Conservation (phyloP, 352 stramenopile genomes). For the Phytophthora pseudosyringae region DNA sequence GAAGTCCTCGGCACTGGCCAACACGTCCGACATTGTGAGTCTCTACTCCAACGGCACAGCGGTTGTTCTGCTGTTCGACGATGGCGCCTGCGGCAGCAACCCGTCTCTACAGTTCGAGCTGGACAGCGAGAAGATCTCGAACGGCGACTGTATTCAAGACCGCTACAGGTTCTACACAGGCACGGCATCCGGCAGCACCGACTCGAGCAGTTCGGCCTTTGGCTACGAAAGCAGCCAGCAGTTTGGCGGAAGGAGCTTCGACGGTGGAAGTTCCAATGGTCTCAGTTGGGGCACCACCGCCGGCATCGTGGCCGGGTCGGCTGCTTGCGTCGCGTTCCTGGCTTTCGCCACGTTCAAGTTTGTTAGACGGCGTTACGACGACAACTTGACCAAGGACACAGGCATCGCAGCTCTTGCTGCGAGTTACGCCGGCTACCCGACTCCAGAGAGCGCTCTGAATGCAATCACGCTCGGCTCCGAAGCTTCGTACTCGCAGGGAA, state of each 20-base stretch:
- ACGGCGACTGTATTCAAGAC: conserved; percentile 28
- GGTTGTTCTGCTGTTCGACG: conserved; percentile 23
- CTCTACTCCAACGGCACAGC: conserved; percentile 32
- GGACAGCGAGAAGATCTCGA: conserved; percentile 15
- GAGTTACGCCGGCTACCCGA: conserved; percentile 42
- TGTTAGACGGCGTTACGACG: conserved; percentile 22
- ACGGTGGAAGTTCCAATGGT: neutral
- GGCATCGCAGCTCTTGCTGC: conserved; percentile 32
- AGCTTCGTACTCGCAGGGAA: conserved; percentile 32
- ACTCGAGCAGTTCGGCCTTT: conserved; percentile 14
- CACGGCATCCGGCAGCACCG: conserved; percentile 6
- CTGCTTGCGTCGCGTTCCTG: conserved; percentile 27
- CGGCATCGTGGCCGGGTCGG: conserved; percentile 24
- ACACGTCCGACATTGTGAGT: conserved; percentile 34
- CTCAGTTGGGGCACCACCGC: conserved; percentile 14
- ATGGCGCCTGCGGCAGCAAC: conserved; percentile 26
- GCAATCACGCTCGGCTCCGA: conserved; percentile 37
- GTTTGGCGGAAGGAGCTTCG: neutral
- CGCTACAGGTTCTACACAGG: conserved; percentile 39
- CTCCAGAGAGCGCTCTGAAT: conserved; percentile 32
- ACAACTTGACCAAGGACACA: conserved; percentile 29
- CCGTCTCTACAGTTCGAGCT: conserved; percentile 25
- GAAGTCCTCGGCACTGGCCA: conserved; percentile 34
- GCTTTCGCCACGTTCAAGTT: conserved; percentile 34
- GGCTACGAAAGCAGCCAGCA: conserved; percentile 23